Base-by-base conservation (phyloP, 345 rosid species). In the Cochlearia excelsa region DNA sequence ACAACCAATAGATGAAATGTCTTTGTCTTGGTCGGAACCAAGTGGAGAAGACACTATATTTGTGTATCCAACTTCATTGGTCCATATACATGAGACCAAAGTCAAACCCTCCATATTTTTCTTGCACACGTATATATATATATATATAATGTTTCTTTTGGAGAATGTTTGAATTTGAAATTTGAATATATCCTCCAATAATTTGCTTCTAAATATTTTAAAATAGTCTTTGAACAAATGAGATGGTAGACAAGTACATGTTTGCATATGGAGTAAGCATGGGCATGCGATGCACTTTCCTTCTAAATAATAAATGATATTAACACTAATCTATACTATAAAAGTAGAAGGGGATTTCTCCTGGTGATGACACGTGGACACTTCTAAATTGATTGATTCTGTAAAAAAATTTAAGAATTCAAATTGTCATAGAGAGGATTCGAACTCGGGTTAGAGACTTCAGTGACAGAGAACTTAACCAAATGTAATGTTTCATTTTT, bases 41-140 rank as follows among this genome's bases (percentile, higher is more conserved):
- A 70, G 74, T 70, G 74, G 69, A 70, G 75, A 44, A 33, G 30
- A 63, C 69, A 64, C 75, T 57, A 51, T 57, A 9, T 62, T 58
- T 49, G 74, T 34, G 51, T 41, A 51, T 69, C 28, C 39, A 40
- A 46, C 45, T 53, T 68, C 66, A 53, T 61, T 54, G 60, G 59
- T 51, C 54, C 62, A 23, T 48, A 37, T 50, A 9, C 62, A 16
- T 16, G 23, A 46, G 51, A 62, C 57, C 53, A 51, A 70, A 64
- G 70, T 70, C 75, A 70, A 70, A 30, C 26, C 68, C 59, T 57
- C 54, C n/a, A 68, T 39, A 58, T 33, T n/a, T 7, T 53, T 46
- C 1, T 27, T 47, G 48, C 33, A 35, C 47, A 56, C 23, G 23
- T 16, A 16, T 16, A 16, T 16, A 16, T 16, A 16, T 16, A 16